Conservation (phyloP, 148 eudicot genomes). For the Fagopyrum esculentum region DNA sequence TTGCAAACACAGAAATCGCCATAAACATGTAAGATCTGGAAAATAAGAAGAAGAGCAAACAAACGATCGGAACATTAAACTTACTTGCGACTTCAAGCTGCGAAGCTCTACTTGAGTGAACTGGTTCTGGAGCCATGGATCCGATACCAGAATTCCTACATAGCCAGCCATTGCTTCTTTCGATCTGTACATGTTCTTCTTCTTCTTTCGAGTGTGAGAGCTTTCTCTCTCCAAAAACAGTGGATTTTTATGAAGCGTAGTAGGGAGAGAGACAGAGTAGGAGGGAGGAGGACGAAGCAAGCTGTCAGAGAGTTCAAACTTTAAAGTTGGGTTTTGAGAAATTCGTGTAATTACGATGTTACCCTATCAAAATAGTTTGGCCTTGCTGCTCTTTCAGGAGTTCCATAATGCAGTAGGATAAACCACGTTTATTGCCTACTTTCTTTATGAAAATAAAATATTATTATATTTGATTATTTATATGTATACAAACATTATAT, state of each 20-base stretch:
- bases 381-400: conserved; percentile 1
- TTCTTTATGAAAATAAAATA: not conserved
- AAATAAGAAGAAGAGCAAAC: not conserved
- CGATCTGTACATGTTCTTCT: not conserved
- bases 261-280: not conserved
- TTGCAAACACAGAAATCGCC: conserved; percentile 28
- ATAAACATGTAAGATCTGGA: conserved; percentile 2
- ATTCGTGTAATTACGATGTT: conserved; percentile 6
- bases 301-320: conserved; percentile 41
- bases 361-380: conserved; percentile 3
- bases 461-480: not conserved
- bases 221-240: conserved; percentile 5
- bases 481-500: not conserved
- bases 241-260: not conserved
- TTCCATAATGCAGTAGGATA: not conserved
- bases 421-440: not conserved
- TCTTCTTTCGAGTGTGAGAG: not conserved
- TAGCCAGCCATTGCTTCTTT: conserved; percentile 57
- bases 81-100: conserved; percentile 67
- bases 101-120: conserved; percentile 99
- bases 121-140: conserved; percentile 98
- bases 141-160: conserved; percentile 78
- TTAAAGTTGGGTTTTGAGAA: conserved; percentile 11
- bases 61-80: not conserved
- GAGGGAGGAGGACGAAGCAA: conserved; percentile 39